Evolutionary conservation across 805 yeast genomes (phyloP).

Genomic region (Middelhovenomyces tepae): DNA sequence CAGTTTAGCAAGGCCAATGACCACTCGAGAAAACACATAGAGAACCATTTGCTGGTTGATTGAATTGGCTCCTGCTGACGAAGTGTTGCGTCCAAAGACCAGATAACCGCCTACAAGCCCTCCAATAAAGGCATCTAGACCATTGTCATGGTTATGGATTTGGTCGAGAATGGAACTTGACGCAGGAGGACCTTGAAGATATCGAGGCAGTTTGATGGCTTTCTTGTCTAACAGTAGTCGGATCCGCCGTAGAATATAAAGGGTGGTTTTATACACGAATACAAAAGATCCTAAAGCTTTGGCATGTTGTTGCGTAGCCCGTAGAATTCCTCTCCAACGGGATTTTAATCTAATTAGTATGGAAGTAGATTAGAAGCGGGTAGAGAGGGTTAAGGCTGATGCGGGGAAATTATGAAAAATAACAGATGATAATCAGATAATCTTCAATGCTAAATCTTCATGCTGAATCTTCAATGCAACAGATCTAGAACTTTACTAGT

Average conservation of each 20-base stretch:
- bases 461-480: too few relatives aligned
- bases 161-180: slow-evolving; percentile 10
- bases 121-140: slow-evolving; percentile 24
- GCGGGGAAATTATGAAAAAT: too few relatives aligned
- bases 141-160: slow-evolving; percentile 12
- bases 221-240: too few relatives aligned
- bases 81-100: slow-evolving; percentile 32
- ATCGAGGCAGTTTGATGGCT: too few relatives aligned
- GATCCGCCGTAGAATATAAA: slow-evolving; percentile 20
- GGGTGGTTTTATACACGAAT: slow-evolving; percentile 37
- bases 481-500: too few relatives aligned
- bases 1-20: slow-evolving; percentile 52
- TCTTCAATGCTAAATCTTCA: too few relatives aligned
- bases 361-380: too few relatives aligned
- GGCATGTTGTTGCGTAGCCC: slow-evolving; percentile 49
- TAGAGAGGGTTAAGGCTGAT: too few relatives aligned
- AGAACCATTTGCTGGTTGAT: slow-evolving; percentile 69
- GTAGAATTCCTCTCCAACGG: slow-evolving; percentile 38
- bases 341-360: slow-evolving; percentile 32
- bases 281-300: slow-evolving; percentile 49
- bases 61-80: slow-evolving; percentile 24
- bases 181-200: too few relatives aligned
- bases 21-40: slow-evolving; percentile 61
- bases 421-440: too few relatives aligned
- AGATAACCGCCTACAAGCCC: slow-evolving; percentile 34